phyloP scores from a whole-genome alignment of 2,329 filamentous ascomycete genomes.

The Camillea tinctor region DNA sequence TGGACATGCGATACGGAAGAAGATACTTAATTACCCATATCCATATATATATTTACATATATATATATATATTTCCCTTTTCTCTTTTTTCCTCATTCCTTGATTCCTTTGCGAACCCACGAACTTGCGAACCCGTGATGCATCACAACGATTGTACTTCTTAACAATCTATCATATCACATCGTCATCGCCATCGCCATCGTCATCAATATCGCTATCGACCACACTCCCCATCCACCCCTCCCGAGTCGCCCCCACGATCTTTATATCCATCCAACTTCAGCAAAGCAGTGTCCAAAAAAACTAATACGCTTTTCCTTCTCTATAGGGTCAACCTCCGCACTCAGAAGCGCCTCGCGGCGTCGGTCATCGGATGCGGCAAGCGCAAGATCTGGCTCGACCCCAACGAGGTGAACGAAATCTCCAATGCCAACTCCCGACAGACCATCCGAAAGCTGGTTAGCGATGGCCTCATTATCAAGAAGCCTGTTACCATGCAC shows the following conservation, averaged over 20 bases:
- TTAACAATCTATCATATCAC: neutral
- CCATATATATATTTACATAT: too few relatives aligned
- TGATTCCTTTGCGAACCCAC: neutral
- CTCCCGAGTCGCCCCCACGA: neutral
- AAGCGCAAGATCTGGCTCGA: slow-evolving; percentile 99
- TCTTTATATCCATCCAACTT: too few relatives aligned
- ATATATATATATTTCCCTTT: too few relatives aligned
- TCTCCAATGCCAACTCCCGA: slow-evolving; percentile 99
- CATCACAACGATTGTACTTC: slow-evolving; percentile 1
- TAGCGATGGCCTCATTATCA: slow-evolving; percentile 99
- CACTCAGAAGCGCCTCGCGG: slow-evolving; percentile 99
- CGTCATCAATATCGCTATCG: slow-evolving; percentile 9
- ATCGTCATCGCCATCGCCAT: neutral
- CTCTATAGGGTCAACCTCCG: slow-evolving; percentile 91
- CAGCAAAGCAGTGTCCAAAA: neutral
- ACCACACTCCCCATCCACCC: too few relatives aligned
- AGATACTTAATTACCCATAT: neutral
- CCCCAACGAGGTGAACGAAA: slow-evolving; percentile 98
- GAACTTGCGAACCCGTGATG: too few relatives aligned
- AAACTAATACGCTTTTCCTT: slow-evolving; percentile 15
- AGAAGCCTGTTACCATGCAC: slow-evolving; percentile 99
- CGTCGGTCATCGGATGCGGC: slow-evolving; percentile 97
- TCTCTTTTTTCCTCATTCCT: neutral
- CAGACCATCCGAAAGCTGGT: slow-evolving; percentile 99
- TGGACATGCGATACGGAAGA: neutral